These are phyloP conservation scores for Solanum stenotomum DNA, from an alignment of 257 asterid species.

Conservation along the genomic window DNA sequence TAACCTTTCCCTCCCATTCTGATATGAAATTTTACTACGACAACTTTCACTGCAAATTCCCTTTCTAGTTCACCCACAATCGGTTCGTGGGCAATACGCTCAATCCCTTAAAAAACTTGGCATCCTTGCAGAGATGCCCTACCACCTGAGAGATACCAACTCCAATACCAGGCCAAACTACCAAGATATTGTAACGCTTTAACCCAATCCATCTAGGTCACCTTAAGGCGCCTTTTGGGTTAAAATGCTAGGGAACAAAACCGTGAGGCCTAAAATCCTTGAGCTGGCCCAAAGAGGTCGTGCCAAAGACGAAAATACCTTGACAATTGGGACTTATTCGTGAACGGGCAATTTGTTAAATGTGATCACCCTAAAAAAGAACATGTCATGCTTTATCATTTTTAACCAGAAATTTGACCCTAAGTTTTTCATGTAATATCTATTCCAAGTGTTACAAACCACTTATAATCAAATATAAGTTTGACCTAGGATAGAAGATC, in stretches of 20 bases:
- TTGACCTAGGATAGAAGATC: background rate
- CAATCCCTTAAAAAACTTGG: background rate
- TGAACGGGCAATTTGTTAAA: background rate
- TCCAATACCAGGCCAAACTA: background rate
- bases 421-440: background rate
- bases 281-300: background rate
- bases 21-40: background rate
- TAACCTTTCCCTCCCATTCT: background rate
- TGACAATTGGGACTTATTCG: background rate
- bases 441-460: background rate
- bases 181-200: background rate
- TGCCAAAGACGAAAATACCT: background rate
- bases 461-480: background rate
- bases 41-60: background rate
- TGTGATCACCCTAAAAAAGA: background rate
- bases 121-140: background rate
- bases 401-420: background rate
- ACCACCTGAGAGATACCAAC: background rate
- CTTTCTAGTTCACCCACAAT: background rate
- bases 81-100: background rate
- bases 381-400: background rate
- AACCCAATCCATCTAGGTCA: background rate
- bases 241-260: background rate
- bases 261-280: background rate
- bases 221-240: background rate